phyloP scores from a whole-genome alignment of 352 stramenopile species.

The Globisporangium spinosum region DNA sequence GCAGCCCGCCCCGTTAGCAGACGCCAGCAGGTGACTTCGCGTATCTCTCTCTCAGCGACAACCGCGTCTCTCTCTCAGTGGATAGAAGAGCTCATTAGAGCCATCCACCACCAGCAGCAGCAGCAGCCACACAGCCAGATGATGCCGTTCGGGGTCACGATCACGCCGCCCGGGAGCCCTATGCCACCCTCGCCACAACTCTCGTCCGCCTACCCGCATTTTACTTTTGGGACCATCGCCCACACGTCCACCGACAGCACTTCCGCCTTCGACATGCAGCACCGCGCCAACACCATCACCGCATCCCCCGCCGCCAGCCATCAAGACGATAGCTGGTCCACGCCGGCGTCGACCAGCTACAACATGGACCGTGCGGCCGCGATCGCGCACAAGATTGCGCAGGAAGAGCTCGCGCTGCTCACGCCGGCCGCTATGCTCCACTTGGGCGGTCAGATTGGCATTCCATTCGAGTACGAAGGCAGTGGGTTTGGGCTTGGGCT shows the following conservation, averaged over 20 bases:
- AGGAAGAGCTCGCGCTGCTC: constrained; percentile 13
- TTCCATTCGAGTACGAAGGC: constrained; percentile 16
- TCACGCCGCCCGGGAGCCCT: constrained; percentile 16
- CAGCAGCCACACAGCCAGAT: neutral
- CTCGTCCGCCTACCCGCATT: neutral
- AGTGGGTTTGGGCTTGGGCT: neutral
- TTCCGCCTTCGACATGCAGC: constrained; percentile 10
- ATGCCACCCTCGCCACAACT: neutral
- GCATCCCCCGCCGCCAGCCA: neutral
- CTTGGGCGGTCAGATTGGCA: neutral
- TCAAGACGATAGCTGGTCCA: constrained; percentile 12
- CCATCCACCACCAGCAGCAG: neutral
- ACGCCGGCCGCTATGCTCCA: constrained; percentile 1
- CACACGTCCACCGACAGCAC: neutral
- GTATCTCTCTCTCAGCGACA: constrained; percentile 4
- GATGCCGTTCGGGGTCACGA: constrained; percentile 20
- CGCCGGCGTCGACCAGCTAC: constrained; percentile 6
- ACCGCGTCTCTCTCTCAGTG: neutral
- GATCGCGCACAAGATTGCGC: constrained; percentile 17
- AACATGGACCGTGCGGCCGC: constrained; percentile 14
- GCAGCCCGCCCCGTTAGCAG: neutral
- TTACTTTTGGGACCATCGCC: neutral
- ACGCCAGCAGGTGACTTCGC: neutral
- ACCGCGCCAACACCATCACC: constrained; percentile 10
- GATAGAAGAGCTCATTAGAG: neutral